A percentile compares a stretch with the other conserved stretches of the same genome.
phyloP scores from a whole-genome alignment of 2,329 filamentous ascomycete genomes.

The Claviceps africana region DNA sequence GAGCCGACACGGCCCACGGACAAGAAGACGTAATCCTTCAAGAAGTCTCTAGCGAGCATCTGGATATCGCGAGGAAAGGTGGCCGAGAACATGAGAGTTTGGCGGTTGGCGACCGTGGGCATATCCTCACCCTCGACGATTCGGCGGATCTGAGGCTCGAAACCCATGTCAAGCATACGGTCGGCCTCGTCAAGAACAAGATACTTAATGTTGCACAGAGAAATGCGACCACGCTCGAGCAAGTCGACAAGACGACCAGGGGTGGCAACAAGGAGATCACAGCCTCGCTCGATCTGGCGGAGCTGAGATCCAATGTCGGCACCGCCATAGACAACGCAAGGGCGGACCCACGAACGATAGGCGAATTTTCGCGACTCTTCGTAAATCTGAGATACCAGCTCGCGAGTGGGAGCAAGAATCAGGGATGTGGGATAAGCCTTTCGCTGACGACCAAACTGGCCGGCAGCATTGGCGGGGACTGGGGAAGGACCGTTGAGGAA shows the following conservation, averaged over 20 bases:
- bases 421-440: conserved; percentile 95
- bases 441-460: conserved; percentile 80
- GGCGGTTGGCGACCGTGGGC: conserved; percentile 68
- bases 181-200: conserved; percentile 97
- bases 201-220: conserved; percentile 97
- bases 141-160: conserved; percentile 97
- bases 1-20: conserved; percentile 97
- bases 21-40: conserved; percentile 98
- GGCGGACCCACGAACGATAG: conserved; percentile 97
- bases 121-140: conserved; percentile 99
- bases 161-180: conserved; percentile 99
- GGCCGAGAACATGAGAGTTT: conserved; percentile 99
- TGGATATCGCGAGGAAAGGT: conserved; percentile 99
- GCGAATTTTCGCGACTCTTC: conserved; percentile 96
- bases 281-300: conserved; percentile 92
- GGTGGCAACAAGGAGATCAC: conserved; percentile 91
- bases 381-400: conserved; percentile 96
- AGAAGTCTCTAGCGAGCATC: conserved; percentile 95
- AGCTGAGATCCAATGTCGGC: conserved; percentile 97
- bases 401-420: conserved; percentile 91
- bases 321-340: conserved; percentile 97
- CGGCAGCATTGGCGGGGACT: conserved; percentile 46
- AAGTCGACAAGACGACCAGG: conserved; percentile 94
- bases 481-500: conserved; percentile 77
- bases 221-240: conserved; percentile 97